phyloP scores from a whole-genome alignment of 176 grass and related monocot genomes.

The Phyllostachys edulis region DNA sequence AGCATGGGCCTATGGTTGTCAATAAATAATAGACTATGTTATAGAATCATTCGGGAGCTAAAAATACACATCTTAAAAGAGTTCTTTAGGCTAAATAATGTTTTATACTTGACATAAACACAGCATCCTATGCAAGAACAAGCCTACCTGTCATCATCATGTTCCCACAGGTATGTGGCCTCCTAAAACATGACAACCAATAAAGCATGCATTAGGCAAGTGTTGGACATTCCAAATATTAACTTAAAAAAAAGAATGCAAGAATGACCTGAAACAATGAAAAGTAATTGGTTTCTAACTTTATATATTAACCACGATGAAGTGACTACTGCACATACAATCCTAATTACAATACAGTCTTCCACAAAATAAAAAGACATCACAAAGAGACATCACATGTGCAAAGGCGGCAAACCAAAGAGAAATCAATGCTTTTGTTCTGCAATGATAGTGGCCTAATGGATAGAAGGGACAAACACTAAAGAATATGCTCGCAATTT shows the following conservation, averaged over 20 bases:
- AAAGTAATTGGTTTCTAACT: conserved; percentile 10
- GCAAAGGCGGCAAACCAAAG: background rate
- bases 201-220: background rate
- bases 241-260: conserved; percentile 8
- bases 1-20: too few species aligned
- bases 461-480: background rate
- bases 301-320: conserved; percentile 13
- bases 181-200: conserved; percentile 58
- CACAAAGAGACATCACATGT: background rate
- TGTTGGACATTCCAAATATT: conserved; percentile 29
- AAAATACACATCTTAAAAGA: too few species aligned
- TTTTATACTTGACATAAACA: too few species aligned
- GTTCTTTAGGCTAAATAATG: too few species aligned
- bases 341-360: background rate
- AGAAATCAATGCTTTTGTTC: background rate
- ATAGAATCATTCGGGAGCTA: too few species aligned
- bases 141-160: conserved; percentile 90
- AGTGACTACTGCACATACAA: background rate
- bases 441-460: background rate
- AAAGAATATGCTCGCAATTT: background rate
- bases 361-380: conserved; percentile 1
- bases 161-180: conserved; percentile 90
- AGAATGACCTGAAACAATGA: background rate
- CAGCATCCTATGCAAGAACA: too few species aligned
- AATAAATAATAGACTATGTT: too few species aligned